Percentiles rank a stretch among this genome's conserved stretches.
These are phyloP conservation scores for Laburnicola sp. DNA, from an alignment of 2,329 filamentous ascomycete genomes.

Conservation along the genomic window DNA sequence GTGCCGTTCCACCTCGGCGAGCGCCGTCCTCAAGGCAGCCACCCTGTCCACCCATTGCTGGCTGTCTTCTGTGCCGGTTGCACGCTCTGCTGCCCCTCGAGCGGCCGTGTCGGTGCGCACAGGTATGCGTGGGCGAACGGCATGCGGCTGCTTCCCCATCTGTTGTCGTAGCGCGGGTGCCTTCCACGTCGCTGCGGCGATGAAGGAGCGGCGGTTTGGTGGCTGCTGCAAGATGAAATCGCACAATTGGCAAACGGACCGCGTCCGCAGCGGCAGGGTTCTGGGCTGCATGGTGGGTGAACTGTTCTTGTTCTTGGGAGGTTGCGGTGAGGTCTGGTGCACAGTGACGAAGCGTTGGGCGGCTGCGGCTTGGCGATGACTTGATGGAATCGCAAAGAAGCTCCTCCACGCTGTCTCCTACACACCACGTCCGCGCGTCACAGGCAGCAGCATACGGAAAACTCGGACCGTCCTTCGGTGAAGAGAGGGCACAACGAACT, in stretches of 20 bases:
- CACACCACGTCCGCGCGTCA: conserved; percentile 8
- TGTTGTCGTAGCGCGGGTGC: conserved; percentile 32
- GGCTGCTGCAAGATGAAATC: conserved; percentile 37
- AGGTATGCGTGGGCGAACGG: conserved; percentile 18
- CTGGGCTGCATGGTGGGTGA: conserved; percentile 34
- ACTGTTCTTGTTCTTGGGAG: conserved; percentile 2
- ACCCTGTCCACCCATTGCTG: conserved; percentile 25
- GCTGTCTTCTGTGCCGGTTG: conserved; percentile 15
- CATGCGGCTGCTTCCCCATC: conserved; percentile 21
- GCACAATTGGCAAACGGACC: conserved; percentile 41
- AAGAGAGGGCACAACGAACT: neutral
- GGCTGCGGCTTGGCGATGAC: conserved; percentile 11
- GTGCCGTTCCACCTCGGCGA: conserved; percentile 31
- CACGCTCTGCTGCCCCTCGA: conserved; percentile 18
- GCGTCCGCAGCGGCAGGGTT: conserved; percentile 31
- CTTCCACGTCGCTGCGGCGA: conserved; percentile 27
- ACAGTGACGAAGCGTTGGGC: conserved; percentile 25
- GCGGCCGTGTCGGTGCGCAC: conserved; percentile 28
- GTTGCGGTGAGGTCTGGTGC: conserved; percentile 20
- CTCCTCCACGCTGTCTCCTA: conserved; percentile 1
- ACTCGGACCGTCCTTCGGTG: neutral
- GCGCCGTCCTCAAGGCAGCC: conserved; percentile 23
- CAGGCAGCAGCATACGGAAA: conserved; percentile 12
- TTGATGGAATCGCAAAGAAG: conserved; percentile 16
- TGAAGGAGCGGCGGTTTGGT: conserved; percentile 32